Conservation (phyloP, 1,139 yeast genomes). For the Candida freyschussii region DNA sequence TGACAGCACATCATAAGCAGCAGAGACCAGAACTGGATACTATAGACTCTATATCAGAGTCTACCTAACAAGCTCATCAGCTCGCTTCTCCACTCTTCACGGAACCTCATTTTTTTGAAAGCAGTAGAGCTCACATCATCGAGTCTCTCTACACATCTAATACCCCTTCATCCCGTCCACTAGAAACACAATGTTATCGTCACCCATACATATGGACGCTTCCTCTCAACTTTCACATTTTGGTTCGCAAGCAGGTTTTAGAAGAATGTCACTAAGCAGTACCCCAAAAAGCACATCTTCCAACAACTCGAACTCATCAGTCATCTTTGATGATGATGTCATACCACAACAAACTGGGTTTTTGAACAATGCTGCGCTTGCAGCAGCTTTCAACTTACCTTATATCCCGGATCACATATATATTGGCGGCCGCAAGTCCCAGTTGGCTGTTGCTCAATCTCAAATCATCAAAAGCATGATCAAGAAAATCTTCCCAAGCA, state of each 20-base stretch:
- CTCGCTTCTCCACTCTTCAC: too few species aligned
- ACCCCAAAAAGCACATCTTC: conserved; percentile 16
- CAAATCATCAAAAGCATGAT: conserved; percentile 65
- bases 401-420: conserved; percentile 24
- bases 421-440: conserved; percentile 88
- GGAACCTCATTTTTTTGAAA: too few species aligned
- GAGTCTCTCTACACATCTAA: too few species aligned
- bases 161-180: background rate
- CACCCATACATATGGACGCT: conserved; percentile 15
- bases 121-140: too few species aligned
- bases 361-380: conserved; percentile 10
- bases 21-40: too few species aligned
- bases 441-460: conserved; percentile 82
- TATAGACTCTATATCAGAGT: too few species aligned
- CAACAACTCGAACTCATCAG: conserved; percentile 18
- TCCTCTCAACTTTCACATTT: conserved; percentile 15
- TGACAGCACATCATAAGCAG: too few species aligned
- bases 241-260: conserved; percentile 15
- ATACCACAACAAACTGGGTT: conserved; percentile 7
- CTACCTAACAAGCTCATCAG: too few species aligned
- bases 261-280: conserved; percentile 18
- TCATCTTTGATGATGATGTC: conserved; percentile 20
- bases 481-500: conserved; percentile 53
- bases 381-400: conserved; percentile 15
- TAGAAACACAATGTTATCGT: conserved; percentile 13